phyloP scores from a whole-genome alignment of 169 alveolate species.

The Cryptosporidium meleagridis region DNA sequence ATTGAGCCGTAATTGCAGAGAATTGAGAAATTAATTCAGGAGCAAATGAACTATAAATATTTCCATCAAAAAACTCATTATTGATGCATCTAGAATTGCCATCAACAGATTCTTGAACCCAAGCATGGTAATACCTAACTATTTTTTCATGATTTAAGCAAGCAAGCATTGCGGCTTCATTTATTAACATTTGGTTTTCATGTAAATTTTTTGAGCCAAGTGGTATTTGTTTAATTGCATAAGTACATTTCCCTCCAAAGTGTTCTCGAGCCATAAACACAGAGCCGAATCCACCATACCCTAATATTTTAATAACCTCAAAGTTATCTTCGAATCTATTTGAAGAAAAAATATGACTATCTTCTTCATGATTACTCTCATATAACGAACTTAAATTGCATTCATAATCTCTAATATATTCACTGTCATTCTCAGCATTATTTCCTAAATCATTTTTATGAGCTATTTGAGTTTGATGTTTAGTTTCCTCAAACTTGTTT shows the following conservation, averaged over 20 bases:
- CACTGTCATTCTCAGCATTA: not conserved
- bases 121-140: slow-evolving; percentile 87
- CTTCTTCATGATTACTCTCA: not conserved
- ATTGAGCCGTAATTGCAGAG: slow-evolving; percentile 63
- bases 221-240: slow-evolving; percentile 85
- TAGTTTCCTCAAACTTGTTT: slow-evolving; percentile 3
- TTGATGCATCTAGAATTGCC: slow-evolving; percentile 16
- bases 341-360: slow-evolving; percentile 5
- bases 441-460: not conserved
- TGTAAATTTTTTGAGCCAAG: slow-evolving; percentile 75
- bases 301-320: slow-evolving; percentile 81
- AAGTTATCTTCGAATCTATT: slow-evolving; percentile 76
- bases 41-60: slow-evolving; percentile 52
- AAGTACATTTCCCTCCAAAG: slow-evolving; percentile 79
- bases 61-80: slow-evolving; percentile 33
- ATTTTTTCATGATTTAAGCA: slow-evolving; percentile 85
- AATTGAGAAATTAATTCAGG: slow-evolving; percentile 67
- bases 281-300: slow-evolving; percentile 88
- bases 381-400: not conserved
- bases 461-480: not conserved
- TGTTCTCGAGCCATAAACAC: slow-evolving; percentile 83
- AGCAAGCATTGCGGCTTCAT: slow-evolving; percentile 87
- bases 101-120: slow-evolving; percentile 84
- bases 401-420: not conserved
- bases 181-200: slow-evolving; percentile 78